Base-by-base conservation (phyloP, 805 yeast genomes). In the Starmerella apicola region DNA sequence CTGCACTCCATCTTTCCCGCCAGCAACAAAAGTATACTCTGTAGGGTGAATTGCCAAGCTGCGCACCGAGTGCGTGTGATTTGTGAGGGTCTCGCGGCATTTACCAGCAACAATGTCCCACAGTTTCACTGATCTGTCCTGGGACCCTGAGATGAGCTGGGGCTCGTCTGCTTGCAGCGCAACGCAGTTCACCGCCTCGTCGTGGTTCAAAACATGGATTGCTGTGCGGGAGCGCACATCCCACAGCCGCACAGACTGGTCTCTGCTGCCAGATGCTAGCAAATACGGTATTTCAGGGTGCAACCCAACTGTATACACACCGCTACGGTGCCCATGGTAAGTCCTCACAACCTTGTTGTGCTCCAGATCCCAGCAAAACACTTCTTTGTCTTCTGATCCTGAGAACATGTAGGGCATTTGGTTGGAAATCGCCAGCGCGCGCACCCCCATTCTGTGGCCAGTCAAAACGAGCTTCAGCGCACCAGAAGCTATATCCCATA, bases 301-400 rank as follows among this genome's bases (percentile, higher is more conserved):
- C 13, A 85, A 56, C 42, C 77, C 88, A 32, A 86, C 66, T 0
- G 93, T 68, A 53, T 83, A 84, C 2, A 91, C 82, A 3, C 94
- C 93, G 23, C 94, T 82, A 20, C 83, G 66, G 62, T 91, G 98
- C 3, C 98, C 99, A 61, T 86, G 93, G 59, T 83, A 91, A 51
- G 85, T 84, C 41, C 96, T 65, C 3, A 85, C 72, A 2, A 82
- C 74, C 50, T 74, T 74, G 51, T 86, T 83, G 53, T 76, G 72
- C 58, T 88, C 97, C 50, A 91, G 66, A 63, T 91, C 99, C 96
- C 97, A 91, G 59, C 97, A 86, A 55, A 83, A 75, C 8, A 85
- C 83, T 20, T 85, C 69, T 57, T 86, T 86, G 58, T 91, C 99
- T 55, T 91, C 97, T 32, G 95, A 81, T 19, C 91, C 86, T 12